phyloP scores from a whole-genome alignment of 441 rosid species.

The Gossypium davidsonii region DNA sequence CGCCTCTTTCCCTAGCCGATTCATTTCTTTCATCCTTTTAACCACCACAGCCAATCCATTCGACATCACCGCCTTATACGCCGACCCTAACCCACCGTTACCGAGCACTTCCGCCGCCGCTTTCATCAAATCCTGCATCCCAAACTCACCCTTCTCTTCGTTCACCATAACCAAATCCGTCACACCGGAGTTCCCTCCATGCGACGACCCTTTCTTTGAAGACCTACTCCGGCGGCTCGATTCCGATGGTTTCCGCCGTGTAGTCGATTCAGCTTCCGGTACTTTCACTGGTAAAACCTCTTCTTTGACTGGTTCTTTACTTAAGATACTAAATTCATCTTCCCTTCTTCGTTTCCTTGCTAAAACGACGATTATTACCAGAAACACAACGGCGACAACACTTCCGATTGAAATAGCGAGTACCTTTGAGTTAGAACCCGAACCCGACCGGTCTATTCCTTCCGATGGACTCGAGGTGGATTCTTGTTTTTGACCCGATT shows the following conservation, averaged over 20 bases:
- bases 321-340: constrained; percentile 41
- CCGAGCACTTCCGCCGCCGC: constrained; percentile 92
- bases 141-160: constrained; percentile 62
- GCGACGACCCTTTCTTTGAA: constrained; percentile 11
- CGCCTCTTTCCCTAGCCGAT: constrained; percentile 40
- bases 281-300: constrained; percentile 32
- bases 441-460: background rate
- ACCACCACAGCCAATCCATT: constrained; percentile 74
- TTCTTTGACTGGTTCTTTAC: constrained; percentile 37
- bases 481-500: background rate
- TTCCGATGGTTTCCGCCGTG: constrained; percentile 8
- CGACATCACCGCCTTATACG: constrained; percentile 70
- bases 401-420: constrained; percentile 16
- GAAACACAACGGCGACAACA: constrained; percentile 22
- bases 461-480: background rate
- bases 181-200: constrained; percentile 26
- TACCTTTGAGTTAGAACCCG: background rate
- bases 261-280: constrained; percentile 16
- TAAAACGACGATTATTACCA: constrained; percentile 17
- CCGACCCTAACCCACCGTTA: constrained; percentile 78
- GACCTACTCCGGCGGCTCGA: background rate
- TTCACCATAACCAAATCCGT: constrained; percentile 62
- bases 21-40: constrained; percentile 81
- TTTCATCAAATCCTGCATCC: constrained; percentile 79
- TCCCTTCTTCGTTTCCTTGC: constrained; percentile 24